Percentiles rank a stretch among this genome's conserved stretches.
phyloP scores from a whole-genome alignment of 768 basidiomycete species.

The Asterophora lycoperdoides region DNA sequence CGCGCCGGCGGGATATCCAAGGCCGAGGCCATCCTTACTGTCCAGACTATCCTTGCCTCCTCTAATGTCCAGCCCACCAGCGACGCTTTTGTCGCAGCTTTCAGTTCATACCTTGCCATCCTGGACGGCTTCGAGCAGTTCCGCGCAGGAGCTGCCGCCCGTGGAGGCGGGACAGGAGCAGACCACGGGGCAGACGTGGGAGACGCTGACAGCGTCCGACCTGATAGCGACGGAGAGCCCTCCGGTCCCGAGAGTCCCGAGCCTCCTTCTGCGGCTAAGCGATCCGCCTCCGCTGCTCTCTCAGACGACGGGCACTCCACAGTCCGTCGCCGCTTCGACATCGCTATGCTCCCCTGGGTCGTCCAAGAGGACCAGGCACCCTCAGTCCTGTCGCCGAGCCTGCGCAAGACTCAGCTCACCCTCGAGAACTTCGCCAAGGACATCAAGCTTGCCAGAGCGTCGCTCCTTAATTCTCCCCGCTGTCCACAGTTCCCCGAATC shows the following conservation, averaged over 20 bases:
- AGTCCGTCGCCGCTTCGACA: background rate
- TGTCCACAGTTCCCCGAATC: too few relatives aligned
- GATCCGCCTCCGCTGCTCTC: background rate
- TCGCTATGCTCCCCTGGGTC: background rate
- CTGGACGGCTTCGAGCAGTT: constrained; percentile 1
- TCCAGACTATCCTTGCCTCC: background rate
- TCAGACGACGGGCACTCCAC: background rate
- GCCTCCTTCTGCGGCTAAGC: constrained; percentile 3
- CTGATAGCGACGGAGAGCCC: background rate
- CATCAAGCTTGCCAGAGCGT: constrained; percentile 11
- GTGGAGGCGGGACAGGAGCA: background rate
- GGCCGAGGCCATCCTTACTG: background rate
- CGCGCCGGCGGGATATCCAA: background rate
- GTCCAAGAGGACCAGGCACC: background rate
- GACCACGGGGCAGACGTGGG: background rate
- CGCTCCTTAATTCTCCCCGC: constrained; percentile 21
- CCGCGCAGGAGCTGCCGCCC: background rate
- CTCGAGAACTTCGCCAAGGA: constrained; percentile 14
- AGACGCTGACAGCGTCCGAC: background rate
- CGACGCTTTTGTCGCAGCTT: background rate
- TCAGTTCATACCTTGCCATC: background rate
- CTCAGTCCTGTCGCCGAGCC: constrained; percentile 3
- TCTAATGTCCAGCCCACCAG: background rate
- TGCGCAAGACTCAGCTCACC: constrained; percentile 8
- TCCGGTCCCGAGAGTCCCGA: background rate